Evolutionary conservation across 1,139 yeast genomes (phyloP).

Genomic region (Geotrichum candidum): DNA sequence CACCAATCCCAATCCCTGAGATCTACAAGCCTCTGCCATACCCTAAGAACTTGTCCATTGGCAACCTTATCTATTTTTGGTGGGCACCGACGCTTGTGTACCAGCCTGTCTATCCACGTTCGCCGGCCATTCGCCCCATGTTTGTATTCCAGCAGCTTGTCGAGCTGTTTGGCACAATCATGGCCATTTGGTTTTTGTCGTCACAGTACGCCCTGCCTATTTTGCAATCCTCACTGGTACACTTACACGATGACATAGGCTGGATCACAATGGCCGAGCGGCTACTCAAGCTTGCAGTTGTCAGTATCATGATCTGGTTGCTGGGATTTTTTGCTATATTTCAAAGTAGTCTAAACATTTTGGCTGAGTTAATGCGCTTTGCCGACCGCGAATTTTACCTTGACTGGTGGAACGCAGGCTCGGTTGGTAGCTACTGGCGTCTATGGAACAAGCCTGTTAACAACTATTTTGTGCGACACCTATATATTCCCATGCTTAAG

Average conservation of each 20-base stretch:
- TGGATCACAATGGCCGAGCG: conserved; percentile 35
- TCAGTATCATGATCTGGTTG: conserved; percentile 41
- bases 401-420: conserved; percentile 71
- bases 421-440: conserved; percentile 60
- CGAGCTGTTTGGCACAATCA: conserved; percentile 34
- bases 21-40: conserved; percentile 35
- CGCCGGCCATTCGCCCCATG: conserved; percentile 30
- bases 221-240: conserved; percentile 33
- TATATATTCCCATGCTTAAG: conserved; percentile 42
- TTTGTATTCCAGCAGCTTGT: conserved; percentile 34
- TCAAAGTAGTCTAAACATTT: conserved; percentile 46
- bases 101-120: conserved; percentile 43
- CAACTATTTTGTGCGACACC: conserved; percentile 56
- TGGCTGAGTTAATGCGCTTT: conserved; percentile 56
- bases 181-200: conserved; percentile 37
- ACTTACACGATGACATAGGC: conserved; percentile 18
- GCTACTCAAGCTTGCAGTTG: conserved; percentile 37
- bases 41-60: conserved; percentile 38
- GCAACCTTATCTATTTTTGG: conserved; percentile 39
- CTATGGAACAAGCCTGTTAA: conserved; percentile 65
- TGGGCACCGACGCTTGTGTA: conserved; percentile 44
- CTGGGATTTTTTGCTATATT: conserved; percentile 40
- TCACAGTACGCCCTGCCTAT: conserved; percentile 42
- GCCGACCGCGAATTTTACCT: conserved; percentile 68
- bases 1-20: conserved; percentile 28